phyloP scores from a whole-genome alignment of 306 rosid genomes.

The Medicago arabica region DNA sequence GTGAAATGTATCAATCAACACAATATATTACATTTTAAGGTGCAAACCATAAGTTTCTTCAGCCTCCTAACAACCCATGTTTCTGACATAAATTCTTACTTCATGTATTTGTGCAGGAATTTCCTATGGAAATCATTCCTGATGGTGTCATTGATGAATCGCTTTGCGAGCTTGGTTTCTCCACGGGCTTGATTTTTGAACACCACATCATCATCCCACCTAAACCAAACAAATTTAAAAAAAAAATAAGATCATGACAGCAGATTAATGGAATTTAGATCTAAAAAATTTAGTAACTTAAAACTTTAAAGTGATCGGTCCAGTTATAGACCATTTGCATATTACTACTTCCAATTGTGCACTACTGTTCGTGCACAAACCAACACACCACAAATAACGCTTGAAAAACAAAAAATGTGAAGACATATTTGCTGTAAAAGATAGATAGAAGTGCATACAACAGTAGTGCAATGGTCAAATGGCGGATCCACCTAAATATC shows the following conservation, averaged over 20 bases:
- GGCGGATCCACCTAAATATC: background rate
- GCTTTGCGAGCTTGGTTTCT: slow-evolving; percentile 84
- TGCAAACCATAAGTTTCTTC: slow-evolving; percentile 29
- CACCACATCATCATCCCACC: slow-evolving; percentile 97
- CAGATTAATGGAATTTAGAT: background rate
- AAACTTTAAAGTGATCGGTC: background rate
- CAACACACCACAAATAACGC: too few relatives aligned
- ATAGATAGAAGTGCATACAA: too few relatives aligned
- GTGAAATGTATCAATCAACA: slow-evolving; percentile 12
- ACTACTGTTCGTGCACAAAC: background rate
- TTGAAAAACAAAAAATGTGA: too few relatives aligned
- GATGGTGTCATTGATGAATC: slow-evolving; percentile 92
- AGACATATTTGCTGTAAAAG: too few relatives aligned
- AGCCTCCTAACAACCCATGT: slow-evolving; percentile 13
- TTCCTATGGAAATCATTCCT: slow-evolving; percentile 94
- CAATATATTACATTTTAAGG: slow-evolving; percentile 31
- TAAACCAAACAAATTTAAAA: slow-evolving; percentile 21
- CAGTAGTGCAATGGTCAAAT: too few relatives aligned
- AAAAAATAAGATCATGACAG: background rate
- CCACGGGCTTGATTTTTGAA: slow-evolving; percentile 95
- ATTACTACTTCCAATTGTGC: background rate
- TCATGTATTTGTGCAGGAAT: slow-evolving; percentile 91
- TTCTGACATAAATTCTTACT: slow-evolving; percentile 46
- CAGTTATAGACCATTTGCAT: background rate
- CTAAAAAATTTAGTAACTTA: background rate